Conservation (phyloP, 495 filamentous ascomycete species). For the Podospora bellae-mahoneyi region DNA sequence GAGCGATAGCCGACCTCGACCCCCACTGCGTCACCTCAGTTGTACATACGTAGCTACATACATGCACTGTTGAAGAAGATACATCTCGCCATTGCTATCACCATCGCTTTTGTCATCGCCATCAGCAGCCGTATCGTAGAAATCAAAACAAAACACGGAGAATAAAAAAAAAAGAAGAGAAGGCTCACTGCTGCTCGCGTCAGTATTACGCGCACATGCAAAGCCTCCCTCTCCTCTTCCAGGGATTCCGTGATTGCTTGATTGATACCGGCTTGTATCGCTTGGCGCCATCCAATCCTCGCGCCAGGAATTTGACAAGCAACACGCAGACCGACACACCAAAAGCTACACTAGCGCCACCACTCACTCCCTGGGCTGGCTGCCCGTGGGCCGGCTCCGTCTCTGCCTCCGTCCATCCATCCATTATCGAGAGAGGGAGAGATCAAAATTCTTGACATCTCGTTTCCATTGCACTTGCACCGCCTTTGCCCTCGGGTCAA, state of each 20-base stretch:
- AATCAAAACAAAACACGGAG: not conserved
- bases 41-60: not conserved
- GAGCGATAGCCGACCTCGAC: slow-evolving; percentile 5
- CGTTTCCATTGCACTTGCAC: not conserved
- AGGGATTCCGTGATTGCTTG: slow-evolving; percentile 6
- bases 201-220: not conserved
- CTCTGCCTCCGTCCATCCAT: not conserved
- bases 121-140: not conserved
- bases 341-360: not conserved
- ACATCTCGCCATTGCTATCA: not conserved
- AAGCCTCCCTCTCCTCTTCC: not conserved
- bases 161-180: not conserved
- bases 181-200: not conserved
- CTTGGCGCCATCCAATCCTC: slow-evolving; percentile 9
- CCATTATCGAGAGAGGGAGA: not conserved
- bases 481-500: not conserved
- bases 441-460: not conserved
- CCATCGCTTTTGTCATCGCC: no score
- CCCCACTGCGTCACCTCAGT: not conserved
- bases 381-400: not conserved
- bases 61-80: no score
- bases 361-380: not conserved
- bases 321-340: not conserved
- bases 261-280: slow-evolving; percentile 7
- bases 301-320: slow-evolving; percentile 11